Base-by-base conservation (phyloP, 331 rosid species). In the Dryas integrifolia region DNA sequence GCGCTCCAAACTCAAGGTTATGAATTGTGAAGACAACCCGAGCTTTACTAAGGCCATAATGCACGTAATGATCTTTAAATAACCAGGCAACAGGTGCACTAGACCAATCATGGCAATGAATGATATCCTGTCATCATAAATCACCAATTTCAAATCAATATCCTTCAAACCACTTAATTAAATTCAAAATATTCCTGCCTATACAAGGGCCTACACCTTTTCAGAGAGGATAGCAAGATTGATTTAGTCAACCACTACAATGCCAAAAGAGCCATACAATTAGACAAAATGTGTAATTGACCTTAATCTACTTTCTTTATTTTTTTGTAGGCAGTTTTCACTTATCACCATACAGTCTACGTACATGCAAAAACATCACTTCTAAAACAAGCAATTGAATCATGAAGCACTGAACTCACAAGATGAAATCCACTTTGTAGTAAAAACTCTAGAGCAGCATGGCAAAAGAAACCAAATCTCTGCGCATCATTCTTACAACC, bases 51-150 rank as follows among this genome's bases (percentile, higher is more conserved):
- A 86, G 92, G 59, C 90, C 85, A 47, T 79, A 72, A 51, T 88
- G 88, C 83, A 5, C 15, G 62, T 92, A 92, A 3, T 86, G 92
- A 59, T 92, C 97, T 81, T 88, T 92, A 76, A 73, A 88, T 77
- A 92, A 79, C 96, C 97, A 85, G 13, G 97, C 77, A 85, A 92
- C 92, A 13, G 96, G 97, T 16, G 97, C 97, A 79, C 92, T 92
- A 1, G 96, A 84, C 97, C 97, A 92, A 86, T 92, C 97, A 78
- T 92, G 97, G 82, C 96, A 89, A 67, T 92, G 97, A 76, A 92
- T 83, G 57, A 92, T 85, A 85, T 92, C 97, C 96, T 92, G 88
- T 39, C 74, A 79, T 75, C 72, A 44, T 43, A 68, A 43, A 60
- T 47, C 45, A 51, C 67, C 40, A 5, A 30, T 67, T 53, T 53